Evolutionary conservation across 768 basidiomycete species (phyloP), one percentile per base, ranked within the genome.

Genomic region (Rhizopogon rudus): DNA sequence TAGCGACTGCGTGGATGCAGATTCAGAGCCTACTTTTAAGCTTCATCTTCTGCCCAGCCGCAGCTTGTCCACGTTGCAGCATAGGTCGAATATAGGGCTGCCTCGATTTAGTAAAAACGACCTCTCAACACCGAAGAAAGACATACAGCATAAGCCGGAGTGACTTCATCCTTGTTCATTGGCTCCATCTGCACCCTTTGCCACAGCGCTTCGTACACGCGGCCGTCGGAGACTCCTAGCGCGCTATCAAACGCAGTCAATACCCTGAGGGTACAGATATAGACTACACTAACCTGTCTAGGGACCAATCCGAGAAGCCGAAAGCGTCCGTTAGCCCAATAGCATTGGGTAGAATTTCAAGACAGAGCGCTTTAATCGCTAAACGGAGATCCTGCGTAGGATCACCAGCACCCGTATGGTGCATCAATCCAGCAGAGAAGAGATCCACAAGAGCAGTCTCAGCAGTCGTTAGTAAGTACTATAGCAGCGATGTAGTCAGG

Each of bases 241-340:
- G 84, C 81, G 65, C 86, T 86, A 37, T 54, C 16, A 40, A 49
- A 52, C 16, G 4, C 12, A 5, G 44, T 52, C 16, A 54, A 25
- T 17, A 1, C 29, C 4, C 22, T 29, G 42, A 33, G 3, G 14
- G 40, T n/a, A 28, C 13, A 44, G 0, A 7, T 9, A 49, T 8
- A 1, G 7, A 29, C 25, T 44, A 55, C 8, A 62, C 73, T 14
- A 45, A 83, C 82, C 84, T 87, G 60, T 88, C 80, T n/a, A 91
- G 70, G 51, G 88, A 82, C 84, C 86, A 91, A 61, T 91, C 87
- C 0, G 81, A 76, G 60, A 88, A 87, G 0, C 83, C 84, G 64
- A 91, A 89, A 3, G 86, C 82, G 64, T 91, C 89, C 6, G 78
- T 83, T 52, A 91, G 69, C 0, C 82, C 85, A 52, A 91, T 81